phyloP scores from a whole-genome alignment of 768 basidiomycete species.

The Hydnomerulius pinastri region DNA sequence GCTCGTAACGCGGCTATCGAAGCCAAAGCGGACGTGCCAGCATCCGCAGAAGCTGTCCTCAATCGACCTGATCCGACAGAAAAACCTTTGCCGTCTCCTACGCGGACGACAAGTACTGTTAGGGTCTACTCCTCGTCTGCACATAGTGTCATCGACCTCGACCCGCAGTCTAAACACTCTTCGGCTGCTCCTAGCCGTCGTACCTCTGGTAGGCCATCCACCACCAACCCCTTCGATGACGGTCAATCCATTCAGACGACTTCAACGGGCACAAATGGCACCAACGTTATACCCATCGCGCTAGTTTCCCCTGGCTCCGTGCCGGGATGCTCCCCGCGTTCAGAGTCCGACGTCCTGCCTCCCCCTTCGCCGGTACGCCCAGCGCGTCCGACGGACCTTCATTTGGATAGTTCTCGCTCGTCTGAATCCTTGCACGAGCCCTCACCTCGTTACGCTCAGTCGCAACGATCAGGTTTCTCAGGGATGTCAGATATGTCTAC shows the following conservation, averaged over 20 bases:
- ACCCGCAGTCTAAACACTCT: conserved; percentile 48
- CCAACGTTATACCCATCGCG: conserved; percentile 87
- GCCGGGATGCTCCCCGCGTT: conserved; percentile 33
- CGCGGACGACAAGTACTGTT: conserved; percentile 34
- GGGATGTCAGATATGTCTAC: conserved; percentile 73
- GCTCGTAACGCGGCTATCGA: conserved; percentile 35
- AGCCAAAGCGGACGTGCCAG: conserved; percentile 62
- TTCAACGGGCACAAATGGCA: conserved; percentile 70
- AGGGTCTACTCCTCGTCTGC: conserved; percentile 51
- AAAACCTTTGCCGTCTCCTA: conserved; percentile 40
- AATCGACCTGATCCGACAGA: conserved; percentile 82
- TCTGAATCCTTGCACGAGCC: conserved; percentile 47
- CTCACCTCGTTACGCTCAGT: conserved; percentile 41
- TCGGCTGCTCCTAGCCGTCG: conserved; percentile 11
- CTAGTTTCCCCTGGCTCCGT: conserved; percentile 64
- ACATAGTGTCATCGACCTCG: conserved; percentile 58
- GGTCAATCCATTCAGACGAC: conserved; percentile 77
- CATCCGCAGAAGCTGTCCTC: conserved; percentile 74
- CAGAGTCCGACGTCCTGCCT: conserved; percentile 25
- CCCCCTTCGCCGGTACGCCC: conserved; percentile 53
- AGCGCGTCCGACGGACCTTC: conserved; percentile 57
- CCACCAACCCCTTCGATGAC: conserved; percentile 76
- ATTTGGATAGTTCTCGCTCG: conserved; percentile 62
- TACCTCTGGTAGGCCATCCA: conserved; percentile 22
- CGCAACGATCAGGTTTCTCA: conserved; percentile 56